A percentile compares a stretch with the other conserved stretches of the same genome.
phyloP scores from a whole-genome alignment of 2,329 filamentous ascomycete species.

The Aspergillus neoniger region DNA sequence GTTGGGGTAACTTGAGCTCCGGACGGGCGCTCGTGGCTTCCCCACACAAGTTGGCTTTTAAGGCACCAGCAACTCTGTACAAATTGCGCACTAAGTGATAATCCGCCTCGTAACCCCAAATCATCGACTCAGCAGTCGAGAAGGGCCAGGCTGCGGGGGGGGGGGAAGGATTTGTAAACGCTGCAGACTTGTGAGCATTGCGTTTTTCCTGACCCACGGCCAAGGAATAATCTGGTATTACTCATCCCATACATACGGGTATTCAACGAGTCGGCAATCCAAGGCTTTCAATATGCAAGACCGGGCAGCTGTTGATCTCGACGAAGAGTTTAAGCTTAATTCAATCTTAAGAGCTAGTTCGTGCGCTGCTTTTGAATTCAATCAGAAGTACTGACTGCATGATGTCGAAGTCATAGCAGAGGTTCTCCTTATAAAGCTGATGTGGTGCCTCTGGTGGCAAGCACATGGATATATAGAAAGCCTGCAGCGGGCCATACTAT shows the following conservation, averaged over 20 bases:
- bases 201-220: background rate
- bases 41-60: slow-evolving; percentile 1
- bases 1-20: slow-evolving; percentile 1
- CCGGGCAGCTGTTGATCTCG: background rate
- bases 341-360: background rate
- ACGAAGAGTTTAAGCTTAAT: background rate
- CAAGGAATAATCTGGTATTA: background rate
- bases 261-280: background rate
- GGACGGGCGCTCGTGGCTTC: slow-evolving; percentile 7
- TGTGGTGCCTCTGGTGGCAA: too few species aligned
- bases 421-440: too few species aligned
- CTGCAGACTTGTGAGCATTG: background rate
- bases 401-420: background rate
- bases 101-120: background rate
- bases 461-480: background rate
- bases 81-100: background rate
- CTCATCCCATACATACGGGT: slow-evolving; percentile 1
- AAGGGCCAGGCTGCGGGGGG: background rate
- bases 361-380: background rate
- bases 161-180: background rate
- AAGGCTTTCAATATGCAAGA: background rate
- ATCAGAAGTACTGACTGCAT: too few species aligned
- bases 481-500: background rate
- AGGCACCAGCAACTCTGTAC: background rate
- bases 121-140: background rate